These are phyloP conservation scores for Xerocomellus dryophilus DNA, from an alignment of 768 basidiomycete genomes.

Conservation along the genomic window DNA sequence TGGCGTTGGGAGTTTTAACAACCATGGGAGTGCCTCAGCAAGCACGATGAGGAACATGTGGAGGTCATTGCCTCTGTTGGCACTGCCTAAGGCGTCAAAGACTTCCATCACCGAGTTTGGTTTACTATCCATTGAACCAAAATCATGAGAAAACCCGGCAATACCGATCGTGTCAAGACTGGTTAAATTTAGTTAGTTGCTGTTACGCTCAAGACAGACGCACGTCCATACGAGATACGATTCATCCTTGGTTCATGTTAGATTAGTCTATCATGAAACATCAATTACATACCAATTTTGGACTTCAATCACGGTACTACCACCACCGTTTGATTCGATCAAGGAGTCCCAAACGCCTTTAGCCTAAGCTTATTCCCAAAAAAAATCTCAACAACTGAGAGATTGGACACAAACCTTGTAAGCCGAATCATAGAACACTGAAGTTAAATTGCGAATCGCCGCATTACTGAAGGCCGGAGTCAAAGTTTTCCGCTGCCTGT, in stretches of 20 bases:
- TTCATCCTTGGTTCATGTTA: constrained; percentile 38
- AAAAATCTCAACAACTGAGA: not conserved
- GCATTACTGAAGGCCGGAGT: constrained; percentile 42
- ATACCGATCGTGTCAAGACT: constrained; percentile 46
- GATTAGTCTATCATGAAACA: not conserved
- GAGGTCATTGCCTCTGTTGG: constrained; percentile 7
- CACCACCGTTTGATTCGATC: constrained; percentile 18
- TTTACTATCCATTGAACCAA: constrained; percentile 40
- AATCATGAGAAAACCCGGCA: constrained; percentile 46
- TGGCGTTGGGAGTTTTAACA: constrained; percentile 33
- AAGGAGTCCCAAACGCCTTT: constrained; percentile 33
- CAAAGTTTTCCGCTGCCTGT: constrained; percentile 37
- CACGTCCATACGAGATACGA: constrained; percentile 36
- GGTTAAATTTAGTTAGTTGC: not conserved
- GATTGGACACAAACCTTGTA: constrained; percentile 37
- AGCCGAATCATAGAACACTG: constrained; percentile 41
- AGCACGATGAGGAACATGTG: constrained; percentile 23
- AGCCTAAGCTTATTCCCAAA: constrained; percentile 12
- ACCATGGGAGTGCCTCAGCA: constrained; percentile 27
- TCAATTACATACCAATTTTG: not conserved
- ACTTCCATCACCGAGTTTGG: constrained; percentile 21
- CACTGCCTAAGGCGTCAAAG: constrained; percentile 23
- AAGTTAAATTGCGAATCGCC: constrained; percentile 36
- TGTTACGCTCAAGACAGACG: not conserved
- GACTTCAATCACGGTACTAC: too few relatives aligned